Conservation (phyloP, 1,284 basidiomycete species). For the Moesziomyces parantarcticus region DNA sequence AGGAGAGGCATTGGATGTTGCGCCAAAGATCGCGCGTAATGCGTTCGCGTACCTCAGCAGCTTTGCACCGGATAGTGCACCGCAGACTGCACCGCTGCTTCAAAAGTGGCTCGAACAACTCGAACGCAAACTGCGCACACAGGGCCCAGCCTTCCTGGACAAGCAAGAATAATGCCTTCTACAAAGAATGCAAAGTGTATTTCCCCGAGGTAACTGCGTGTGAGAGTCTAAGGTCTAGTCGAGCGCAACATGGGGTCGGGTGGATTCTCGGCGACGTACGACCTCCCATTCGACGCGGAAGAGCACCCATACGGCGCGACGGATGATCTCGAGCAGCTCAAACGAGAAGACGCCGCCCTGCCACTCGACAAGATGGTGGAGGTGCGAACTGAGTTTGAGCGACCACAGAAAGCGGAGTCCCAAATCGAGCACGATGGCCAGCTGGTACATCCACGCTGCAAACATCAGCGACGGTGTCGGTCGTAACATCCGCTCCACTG, state of each 20-base stretch:
- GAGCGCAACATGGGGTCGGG: slow-evolving; percentile 14
- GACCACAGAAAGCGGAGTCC: slow-evolving; percentile 94
- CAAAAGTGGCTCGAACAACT: slow-evolving; percentile 67
- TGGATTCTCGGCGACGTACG: slow-evolving; percentile 24
- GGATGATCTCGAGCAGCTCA: slow-evolving; percentile 86
- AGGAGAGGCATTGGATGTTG: slow-evolving; percentile 37
- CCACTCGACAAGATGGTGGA: slow-evolving; percentile 84
- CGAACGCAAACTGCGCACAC: slow-evolving; percentile 60
- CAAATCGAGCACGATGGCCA: slow-evolving; percentile 84
- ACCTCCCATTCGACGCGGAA: slow-evolving; percentile 79
- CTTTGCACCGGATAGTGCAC: slow-evolving; percentile 64
- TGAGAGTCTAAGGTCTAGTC: slow-evolving; percentile 10
- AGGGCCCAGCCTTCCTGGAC: slow-evolving; percentile 56
- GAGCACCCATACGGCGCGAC: slow-evolving; percentile 97
- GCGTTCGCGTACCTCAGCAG: slow-evolving; percentile 62
- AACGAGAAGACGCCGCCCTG: slow-evolving; percentile 87
- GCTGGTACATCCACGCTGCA: slow-evolving; percentile 78
- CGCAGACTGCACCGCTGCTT: slow-evolving; percentile 62
- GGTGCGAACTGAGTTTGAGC: slow-evolving; percentile 86
- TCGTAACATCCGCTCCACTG: slow-evolving; percentile 31
- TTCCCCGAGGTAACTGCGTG: too few species aligned
- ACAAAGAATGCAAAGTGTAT: too few species aligned
- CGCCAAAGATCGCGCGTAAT: slow-evolving; percentile 63
- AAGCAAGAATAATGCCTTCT: slow-evolving; percentile 33
- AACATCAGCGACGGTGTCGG: slow-evolving; percentile 27